Percentiles rank a stretch among this genome's conserved stretches.
Conservation (phyloP, 352 stramenopile species). For the Hyaloperonospora arabidopsidis region DNA sequence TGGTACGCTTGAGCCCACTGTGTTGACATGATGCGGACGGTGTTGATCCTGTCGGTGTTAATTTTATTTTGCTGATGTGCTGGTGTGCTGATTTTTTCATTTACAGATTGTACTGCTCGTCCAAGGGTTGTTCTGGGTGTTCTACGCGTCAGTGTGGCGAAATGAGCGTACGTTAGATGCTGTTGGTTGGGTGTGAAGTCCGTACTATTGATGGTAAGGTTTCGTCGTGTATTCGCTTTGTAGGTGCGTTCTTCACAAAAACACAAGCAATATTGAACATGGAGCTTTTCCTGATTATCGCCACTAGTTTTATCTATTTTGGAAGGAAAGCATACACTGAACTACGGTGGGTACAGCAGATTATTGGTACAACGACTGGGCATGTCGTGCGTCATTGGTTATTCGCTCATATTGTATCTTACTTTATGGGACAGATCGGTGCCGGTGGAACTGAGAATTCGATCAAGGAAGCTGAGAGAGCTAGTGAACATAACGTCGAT, state of each 20-base stretch:
- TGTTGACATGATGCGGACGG: background rate
- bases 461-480: conserved; percentile 79
- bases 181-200: background rate
- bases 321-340: conserved; percentile 75
- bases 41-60: background rate
- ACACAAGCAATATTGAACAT: conserved; percentile 76
- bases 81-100: background rate
- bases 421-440: conserved; percentile 40
- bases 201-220: background rate
- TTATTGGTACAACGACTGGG: background rate
- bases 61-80: conserved; percentile 3
- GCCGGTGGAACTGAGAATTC: conserved; percentile 72
- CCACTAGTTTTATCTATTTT: conserved; percentile 66
- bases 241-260: conserved; percentile 75
- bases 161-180: conserved; percentile 43
- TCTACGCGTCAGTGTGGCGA: conserved; percentile 65
- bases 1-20: too few relatives aligned
- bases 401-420: background rate
- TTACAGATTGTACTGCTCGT: conserved; percentile 47
- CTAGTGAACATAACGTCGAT: conserved; percentile 72
- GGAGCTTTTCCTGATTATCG: conserved; percentile 74
- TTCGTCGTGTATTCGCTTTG: background rate
- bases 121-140: conserved; percentile 69
- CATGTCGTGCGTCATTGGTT: background rate
- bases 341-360: conserved; percentile 36